phyloP scores from a whole-genome alignment of 2,329 filamentous ascomycete genomes.

The Ceratocystis papillata region DNA sequence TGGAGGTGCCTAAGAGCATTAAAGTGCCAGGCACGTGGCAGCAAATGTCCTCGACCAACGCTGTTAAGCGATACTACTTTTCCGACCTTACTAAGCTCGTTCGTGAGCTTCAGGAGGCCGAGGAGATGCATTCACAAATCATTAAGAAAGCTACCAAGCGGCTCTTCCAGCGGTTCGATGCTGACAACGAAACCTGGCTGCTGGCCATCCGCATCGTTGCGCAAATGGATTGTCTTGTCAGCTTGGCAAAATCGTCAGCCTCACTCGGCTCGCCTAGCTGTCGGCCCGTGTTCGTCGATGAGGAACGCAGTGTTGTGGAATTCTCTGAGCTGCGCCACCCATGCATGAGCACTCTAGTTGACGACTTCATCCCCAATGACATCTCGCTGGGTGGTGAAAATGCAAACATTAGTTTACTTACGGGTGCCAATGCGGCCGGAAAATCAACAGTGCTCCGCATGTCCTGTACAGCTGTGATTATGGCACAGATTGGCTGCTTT shows the following conservation, averaged over 20 bases:
- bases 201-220: conserved; percentile 80
- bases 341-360: conserved; percentile 79
- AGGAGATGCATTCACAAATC: conserved; percentile 86
- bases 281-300: conserved; percentile 75
- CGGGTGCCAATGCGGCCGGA: conserved; percentile 91
- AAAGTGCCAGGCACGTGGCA: conserved; percentile 86
- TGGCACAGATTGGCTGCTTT: conserved; percentile 92
- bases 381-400: conserved; percentile 70
- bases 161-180: conserved; percentile 80
- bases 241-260: conserved; percentile 76
- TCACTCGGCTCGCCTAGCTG: conserved; percentile 79
- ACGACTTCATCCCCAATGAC: conserved; percentile 95
- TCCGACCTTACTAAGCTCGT: conserved; percentile 71
- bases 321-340: conserved; percentile 89
- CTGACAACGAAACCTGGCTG: conserved; percentile 76
- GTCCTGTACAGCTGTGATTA: conserved; percentile 94
- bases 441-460: conserved; percentile 95
- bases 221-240: conserved; percentile 89
- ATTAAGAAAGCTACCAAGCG: conserved; percentile 73
- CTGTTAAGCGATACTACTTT: conserved; percentile 90
- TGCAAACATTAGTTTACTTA: conserved; percentile 80
- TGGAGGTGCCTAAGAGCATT: conserved; percentile 74
- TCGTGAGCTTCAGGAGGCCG: conserved; percentile 79
- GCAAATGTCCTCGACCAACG: conserved; percentile 88
- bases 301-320: conserved; percentile 76